Conservation (phyloP, 345 rosid species). For the Durio zibethinus region DNA sequence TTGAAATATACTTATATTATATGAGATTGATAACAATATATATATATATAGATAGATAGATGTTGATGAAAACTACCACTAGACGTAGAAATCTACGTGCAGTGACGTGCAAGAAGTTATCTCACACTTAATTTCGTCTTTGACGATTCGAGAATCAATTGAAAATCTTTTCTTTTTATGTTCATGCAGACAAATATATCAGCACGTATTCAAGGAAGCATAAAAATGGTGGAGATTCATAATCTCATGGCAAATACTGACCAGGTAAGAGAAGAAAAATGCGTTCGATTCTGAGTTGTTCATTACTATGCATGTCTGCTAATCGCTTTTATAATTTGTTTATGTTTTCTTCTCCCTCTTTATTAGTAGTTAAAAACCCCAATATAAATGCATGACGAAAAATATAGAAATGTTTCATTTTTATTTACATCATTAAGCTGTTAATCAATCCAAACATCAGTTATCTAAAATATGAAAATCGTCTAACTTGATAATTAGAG, state of each 20-base stretch:
- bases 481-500: too few species aligned
- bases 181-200: not conserved
- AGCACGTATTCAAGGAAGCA: not conserved
- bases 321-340: not conserved
- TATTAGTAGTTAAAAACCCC: too few species aligned
- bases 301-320: not conserved
- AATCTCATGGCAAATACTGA: not conserved
- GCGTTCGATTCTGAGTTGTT: not conserved
- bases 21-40: too few species aligned
- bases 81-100: constrained; percentile 27
- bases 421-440: too few species aligned
- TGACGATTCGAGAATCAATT: not conserved
- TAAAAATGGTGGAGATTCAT: not conserved
- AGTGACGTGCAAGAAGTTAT: constrained; percentile 26
- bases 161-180: not conserved
- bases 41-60: not conserved
- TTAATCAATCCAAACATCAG: too few species aligned
- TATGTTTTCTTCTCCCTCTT: too few species aligned
- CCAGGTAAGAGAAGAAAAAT: not conserved
- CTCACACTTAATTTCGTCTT: not conserved
- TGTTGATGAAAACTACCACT: constrained; percentile 16
- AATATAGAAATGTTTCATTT: too few species aligned
- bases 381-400: too few species aligned
- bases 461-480: too few species aligned
- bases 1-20: not conserved